These are phyloP conservation scores for Aureobasidium mangrovei DNA, from an alignment of 2,329 filamentous ascomycete genomes.

Conservation along the genomic window DNA sequence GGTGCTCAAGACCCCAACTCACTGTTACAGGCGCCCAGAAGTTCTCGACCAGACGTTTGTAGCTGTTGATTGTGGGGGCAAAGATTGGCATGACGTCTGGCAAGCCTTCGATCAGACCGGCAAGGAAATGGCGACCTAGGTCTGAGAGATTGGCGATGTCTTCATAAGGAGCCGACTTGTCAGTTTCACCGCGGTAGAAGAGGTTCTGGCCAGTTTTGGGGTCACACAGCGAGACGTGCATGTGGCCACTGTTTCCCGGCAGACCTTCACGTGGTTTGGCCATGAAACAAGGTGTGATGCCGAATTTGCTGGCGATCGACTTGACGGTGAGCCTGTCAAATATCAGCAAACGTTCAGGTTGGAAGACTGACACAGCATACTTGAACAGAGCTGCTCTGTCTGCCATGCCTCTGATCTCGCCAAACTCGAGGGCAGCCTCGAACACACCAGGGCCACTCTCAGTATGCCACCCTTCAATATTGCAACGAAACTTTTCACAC, in stretches of 20 bases:
- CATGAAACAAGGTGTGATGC: slow-evolving; percentile 97
- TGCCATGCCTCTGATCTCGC: slow-evolving; percentile 79
- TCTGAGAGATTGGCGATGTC: slow-evolving; percentile 79
- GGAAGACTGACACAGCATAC: slow-evolving; percentile 31
- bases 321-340: slow-evolving; percentile 65
- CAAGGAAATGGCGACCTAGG: slow-evolving; percentile 83
- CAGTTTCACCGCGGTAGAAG: slow-evolving; percentile 63
- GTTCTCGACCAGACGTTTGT: slow-evolving; percentile 96
- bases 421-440: slow-evolving; percentile 88
- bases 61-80: slow-evolving; percentile 92
- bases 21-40: slow-evolving; percentile 98
- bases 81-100: slow-evolving; percentile 94
- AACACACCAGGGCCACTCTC: slow-evolving; percentile 91
- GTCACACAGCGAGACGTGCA: slow-evolving; percentile 85
- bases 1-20: slow-evolving; percentile 93
- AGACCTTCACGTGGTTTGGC: slow-evolving; percentile 87
- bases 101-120: slow-evolving; percentile 77
- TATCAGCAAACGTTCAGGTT: neutral
- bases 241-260: slow-evolving; percentile 91
- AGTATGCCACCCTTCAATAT: slow-evolving; percentile 92
- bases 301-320: slow-evolving; percentile 74
- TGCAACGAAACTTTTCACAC: slow-evolving; percentile 67
- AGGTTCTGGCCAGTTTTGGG: slow-evolving; percentile 67
- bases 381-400: slow-evolving; percentile 92
- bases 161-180: slow-evolving; percentile 60